Conservation (phyloP, 208 protist genomes). For the Polymyxa betae region DNA sequence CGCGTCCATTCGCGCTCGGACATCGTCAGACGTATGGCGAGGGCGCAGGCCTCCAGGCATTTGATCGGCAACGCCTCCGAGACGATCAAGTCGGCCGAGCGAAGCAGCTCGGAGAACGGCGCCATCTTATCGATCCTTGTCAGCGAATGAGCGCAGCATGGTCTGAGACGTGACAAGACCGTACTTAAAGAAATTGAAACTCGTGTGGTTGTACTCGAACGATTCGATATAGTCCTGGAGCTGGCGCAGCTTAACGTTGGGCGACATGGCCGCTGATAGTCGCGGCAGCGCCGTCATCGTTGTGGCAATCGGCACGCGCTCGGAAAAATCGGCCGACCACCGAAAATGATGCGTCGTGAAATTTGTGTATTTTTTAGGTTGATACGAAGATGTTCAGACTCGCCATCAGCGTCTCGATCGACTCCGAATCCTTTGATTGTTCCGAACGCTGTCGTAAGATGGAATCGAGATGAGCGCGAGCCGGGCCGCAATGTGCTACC, state of each 20-base stretch:
- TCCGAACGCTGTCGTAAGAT: background rate
- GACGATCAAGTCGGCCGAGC: background rate
- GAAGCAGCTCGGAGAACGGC: background rate
- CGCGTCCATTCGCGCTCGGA: background rate
- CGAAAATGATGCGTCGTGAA: too few relatives aligned
- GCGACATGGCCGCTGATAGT: background rate
- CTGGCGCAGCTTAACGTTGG: background rate
- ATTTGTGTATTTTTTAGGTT: too few relatives aligned
- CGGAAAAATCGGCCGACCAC: too few relatives aligned
- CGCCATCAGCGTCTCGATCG: too few relatives aligned
- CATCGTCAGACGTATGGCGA: constrained; percentile 16
- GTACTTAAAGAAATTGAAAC: constrained; percentile 12
- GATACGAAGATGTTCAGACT: too few relatives aligned
- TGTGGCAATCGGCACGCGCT: too few relatives aligned
- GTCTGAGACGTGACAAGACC: background rate
- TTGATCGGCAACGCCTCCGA: constrained; percentile 19
- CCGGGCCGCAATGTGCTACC: background rate
- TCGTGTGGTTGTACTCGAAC: constrained; percentile 50
- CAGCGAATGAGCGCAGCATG: background rate
- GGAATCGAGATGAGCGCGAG: background rate
- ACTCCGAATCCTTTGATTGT: too few relatives aligned
- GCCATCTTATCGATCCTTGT: background rate
- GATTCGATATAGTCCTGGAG: constrained; percentile 11
- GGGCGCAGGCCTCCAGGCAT: constrained; percentile 35
- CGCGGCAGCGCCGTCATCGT: background rate